Conservation (phyloP, 1,284 basidiomycete species). For the Athelia sp. region DNA sequence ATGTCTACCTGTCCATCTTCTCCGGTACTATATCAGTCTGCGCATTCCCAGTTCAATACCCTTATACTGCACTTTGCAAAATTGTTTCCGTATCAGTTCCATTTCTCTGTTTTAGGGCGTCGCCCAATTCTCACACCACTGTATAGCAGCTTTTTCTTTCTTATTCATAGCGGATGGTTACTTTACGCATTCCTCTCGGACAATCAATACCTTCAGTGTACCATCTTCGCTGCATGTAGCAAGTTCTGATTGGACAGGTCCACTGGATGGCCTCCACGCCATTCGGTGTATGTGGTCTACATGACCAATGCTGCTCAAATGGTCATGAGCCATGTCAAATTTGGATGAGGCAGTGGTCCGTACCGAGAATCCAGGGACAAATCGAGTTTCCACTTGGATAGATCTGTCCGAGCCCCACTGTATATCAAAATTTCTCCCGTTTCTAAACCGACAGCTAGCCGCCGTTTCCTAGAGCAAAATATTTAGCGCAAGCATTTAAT, state of each 20-base stretch:
- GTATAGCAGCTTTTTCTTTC: conserved; percentile 64
- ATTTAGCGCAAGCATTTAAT: not conserved
- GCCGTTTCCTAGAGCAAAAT: conserved; percentile 35
- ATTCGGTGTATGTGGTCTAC: conserved; percentile 66
- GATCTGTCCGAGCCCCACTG: conserved; percentile 24
- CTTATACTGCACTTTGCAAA: conserved; percentile 51
- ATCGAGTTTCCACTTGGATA: conserved; percentile 44
- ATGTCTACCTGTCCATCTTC: conserved; percentile 26
- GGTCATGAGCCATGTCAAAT: conserved; percentile 5
- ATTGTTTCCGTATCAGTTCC: conserved; percentile 65
- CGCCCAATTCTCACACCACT: conserved; percentile 45
- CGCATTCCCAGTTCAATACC: conserved; percentile 44
- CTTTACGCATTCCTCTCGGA: conserved; percentile 37
- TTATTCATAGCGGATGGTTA: conserved; percentile 36
- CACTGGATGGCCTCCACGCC: conserved; percentile 51
- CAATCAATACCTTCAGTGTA: conserved; percentile 65
- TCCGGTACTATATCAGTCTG: conserved; percentile 12
- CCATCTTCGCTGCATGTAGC: conserved; percentile 75
- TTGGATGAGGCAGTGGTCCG: conserved; percentile 11
- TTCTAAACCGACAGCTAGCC: conserved; percentile 69
- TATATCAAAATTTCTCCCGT: conserved; percentile 63
- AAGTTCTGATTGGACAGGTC: conserved; percentile 29
- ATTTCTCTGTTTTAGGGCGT: conserved; percentile 32
- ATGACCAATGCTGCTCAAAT: conserved; percentile 49
- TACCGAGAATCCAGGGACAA: conserved; percentile 45